These are phyloP conservation scores for Mariannaea sp. DNA, from an alignment of 2,329 filamentous ascomycete species.

Conservation along the genomic window DNA sequence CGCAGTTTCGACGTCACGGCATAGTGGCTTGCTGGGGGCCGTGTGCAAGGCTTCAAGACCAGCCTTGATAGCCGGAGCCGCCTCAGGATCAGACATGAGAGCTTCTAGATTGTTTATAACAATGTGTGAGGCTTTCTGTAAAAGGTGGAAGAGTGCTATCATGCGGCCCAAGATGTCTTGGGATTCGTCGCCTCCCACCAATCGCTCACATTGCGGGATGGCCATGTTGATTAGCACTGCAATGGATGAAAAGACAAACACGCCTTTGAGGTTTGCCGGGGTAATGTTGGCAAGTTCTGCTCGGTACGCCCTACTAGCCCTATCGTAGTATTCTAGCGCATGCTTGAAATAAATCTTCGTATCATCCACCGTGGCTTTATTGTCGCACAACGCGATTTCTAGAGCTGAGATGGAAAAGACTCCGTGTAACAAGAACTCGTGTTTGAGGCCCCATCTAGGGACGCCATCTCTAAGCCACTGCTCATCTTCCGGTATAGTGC, in stretches of 20 bases:
- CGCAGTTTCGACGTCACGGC: conserved; percentile 14
- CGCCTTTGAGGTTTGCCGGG: conserved; percentile 26
- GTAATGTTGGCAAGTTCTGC: conserved; percentile 29
- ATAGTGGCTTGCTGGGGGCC: neutral
- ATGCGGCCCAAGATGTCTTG: conserved; percentile 28
- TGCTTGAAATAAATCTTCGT: conserved; percentile 27
- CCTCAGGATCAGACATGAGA: conserved; percentile 14
- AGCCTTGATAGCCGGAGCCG: conserved; percentile 1
- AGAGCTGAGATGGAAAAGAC: conserved; percentile 36
- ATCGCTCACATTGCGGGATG: conserved; percentile 27
- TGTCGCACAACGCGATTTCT: conserved; percentile 31
- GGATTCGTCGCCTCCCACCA: conserved; percentile 13
- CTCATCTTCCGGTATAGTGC: conserved; percentile 45
- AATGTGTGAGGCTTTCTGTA: conserved; percentile 28
- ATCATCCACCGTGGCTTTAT: conserved; percentile 20
- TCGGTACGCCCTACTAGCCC: conserved; percentile 31
- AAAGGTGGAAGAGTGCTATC: conserved; percentile 26
- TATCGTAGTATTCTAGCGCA: conserved; percentile 35
- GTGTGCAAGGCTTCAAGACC: conserved; percentile 4
- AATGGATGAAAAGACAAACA: conserved; percentile 34
- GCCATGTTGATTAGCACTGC: conserved; percentile 34
- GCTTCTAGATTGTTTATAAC: conserved; percentile 25
- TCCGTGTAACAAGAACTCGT: conserved; percentile 47
- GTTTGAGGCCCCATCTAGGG: conserved; percentile 43
- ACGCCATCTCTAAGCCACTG: conserved; percentile 43